A percentile compares a stretch with the other conserved stretches of the same genome.
phyloP scores from a whole-genome alignment of 1,139 yeast genomes.

The Chernovozyma aurita region DNA sequence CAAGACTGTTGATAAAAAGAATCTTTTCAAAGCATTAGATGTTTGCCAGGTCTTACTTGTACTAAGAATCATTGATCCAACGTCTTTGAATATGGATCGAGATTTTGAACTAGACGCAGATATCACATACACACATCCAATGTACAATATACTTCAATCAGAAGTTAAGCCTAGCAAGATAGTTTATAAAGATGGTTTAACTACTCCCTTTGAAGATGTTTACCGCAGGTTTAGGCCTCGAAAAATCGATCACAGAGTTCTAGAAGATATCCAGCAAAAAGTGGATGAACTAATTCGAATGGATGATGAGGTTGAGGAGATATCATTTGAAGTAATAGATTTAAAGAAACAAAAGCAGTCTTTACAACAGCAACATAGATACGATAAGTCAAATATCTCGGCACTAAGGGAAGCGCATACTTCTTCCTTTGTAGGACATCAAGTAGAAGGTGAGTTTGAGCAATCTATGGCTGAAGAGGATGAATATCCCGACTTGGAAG shows the following conservation, averaged over 20 bases:
- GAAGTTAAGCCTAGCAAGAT: conserved; percentile 39
- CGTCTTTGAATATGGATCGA: conserved; percentile 31
- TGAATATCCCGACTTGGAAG: conserved; percentile 29
- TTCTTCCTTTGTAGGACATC: conserved; percentile 14
- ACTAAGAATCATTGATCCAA: conserved; percentile 53
- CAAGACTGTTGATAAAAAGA: conserved; percentile 87
- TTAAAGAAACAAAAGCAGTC: conserved; percentile 21
- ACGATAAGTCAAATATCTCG: conserved; percentile 6
- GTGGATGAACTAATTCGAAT: conserved; percentile 72
- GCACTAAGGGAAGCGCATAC: conserved; percentile 5
- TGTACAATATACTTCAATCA: conserved; percentile 38
- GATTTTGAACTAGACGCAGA: conserved; percentile 41
- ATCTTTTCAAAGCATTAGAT: conserved; percentile 82
- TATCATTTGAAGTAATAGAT: conserved; percentile 73
- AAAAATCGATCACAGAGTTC: conserved; percentile 46
- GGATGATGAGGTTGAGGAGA: conserved; percentile 83
- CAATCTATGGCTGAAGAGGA: conserved; percentile 22
- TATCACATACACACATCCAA: conserved; percentile 40
- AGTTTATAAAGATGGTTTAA: conserved; percentile 72
- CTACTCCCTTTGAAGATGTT: conserved; percentile 62
- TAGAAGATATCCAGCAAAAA: conserved; percentile 66
- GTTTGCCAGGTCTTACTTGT: conserved; percentile 82
- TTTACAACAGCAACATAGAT: conserved; percentile 1
- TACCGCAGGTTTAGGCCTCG: conserved; percentile 44
- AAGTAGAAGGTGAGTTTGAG: conserved; percentile 11